Conservation (phyloP, 208 protist genomes). For the Novymonas esmeraldas region DNA sequence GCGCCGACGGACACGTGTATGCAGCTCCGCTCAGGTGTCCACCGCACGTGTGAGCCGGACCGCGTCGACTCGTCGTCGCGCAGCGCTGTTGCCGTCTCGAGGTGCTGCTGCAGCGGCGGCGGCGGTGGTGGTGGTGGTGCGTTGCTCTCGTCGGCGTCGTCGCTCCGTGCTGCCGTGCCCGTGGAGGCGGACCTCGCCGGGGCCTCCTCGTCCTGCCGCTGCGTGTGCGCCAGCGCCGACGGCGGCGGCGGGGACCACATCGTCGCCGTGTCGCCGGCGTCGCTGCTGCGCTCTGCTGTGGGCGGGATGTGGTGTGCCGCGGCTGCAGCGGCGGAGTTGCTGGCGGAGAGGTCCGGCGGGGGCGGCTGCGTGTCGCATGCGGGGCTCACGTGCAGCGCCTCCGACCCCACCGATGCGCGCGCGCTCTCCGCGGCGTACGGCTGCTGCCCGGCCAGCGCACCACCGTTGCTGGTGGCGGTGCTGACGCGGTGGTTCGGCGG, state of each 20-base stretch:
- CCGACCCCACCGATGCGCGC: conserved; percentile 13
- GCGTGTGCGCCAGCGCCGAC: not conserved
- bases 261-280: not conserved
- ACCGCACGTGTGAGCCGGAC: not conserved
- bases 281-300: not conserved
- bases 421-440: conserved; percentile 21
- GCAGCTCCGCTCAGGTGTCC: not conserved
- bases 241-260: not conserved
- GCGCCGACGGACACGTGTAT: not conserved
- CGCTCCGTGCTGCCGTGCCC: too few species aligned
- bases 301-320: too few species aligned
- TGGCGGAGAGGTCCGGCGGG: not conserved
- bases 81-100: not conserved
- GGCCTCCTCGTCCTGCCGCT: too few species aligned
- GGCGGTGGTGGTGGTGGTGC: too few species aligned
- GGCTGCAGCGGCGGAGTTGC: too few species aligned
- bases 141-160: too few species aligned
- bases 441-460: too few species aligned
- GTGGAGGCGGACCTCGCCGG: not conserved
- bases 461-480: not conserved
- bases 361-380: not conserved
- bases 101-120: not conserved
- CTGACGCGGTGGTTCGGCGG: not conserved
- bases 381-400: conserved; percentile 4
- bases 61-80: conserved; percentile 1